phyloP scores from a whole-genome alignment of 257 asterid species.

The Primulina eburnea region DNA sequence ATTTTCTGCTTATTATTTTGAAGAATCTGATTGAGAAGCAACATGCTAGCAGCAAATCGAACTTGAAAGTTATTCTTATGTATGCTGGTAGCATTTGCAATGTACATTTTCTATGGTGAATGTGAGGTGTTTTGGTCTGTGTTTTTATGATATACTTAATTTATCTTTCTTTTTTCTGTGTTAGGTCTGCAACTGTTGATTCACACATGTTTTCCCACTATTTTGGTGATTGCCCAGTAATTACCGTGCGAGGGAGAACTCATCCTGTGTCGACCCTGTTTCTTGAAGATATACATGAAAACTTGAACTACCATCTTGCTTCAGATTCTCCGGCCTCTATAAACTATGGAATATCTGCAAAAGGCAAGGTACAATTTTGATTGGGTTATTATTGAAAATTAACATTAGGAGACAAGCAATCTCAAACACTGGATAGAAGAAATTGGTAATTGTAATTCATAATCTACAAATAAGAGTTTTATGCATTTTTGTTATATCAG shows the following conservation, averaged over 20 bases:
- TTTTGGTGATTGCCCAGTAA: conserved; percentile 89
- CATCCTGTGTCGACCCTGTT: conserved; percentile 82
- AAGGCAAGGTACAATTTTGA: conserved; percentile 53
- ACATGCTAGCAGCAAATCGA: conserved; percentile 44
- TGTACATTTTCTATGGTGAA: conserved; percentile 23
- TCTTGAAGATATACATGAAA: conserved; percentile 91
- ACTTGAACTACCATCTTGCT: conserved; percentile 71
- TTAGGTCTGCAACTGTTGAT: conserved; percentile 99
- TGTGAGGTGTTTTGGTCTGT: conserved; percentile 24
- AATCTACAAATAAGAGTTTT: no score
- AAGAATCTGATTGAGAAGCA: conserved; percentile 88
- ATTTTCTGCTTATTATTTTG: conserved; percentile 85
- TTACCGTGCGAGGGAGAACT: conserved; percentile 92
- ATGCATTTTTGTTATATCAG: neutral
- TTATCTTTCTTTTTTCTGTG: conserved; percentile 27
- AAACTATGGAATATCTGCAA: conserved; percentile 45
- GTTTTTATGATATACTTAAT: conserved; percentile 17
- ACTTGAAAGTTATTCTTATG: conserved; percentile 92
- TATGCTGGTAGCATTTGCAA: conserved; percentile 39
- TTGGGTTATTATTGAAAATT: conserved; percentile 6
- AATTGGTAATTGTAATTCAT: neutral
- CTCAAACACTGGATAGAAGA: neutral
- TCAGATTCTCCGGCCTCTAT: conserved; percentile 86
- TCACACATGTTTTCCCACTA: conserved; percentile 81
- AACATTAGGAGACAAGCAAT: neutral